These are phyloP conservation scores for Rhynchosporium secalis DNA, from an alignment of 2,329 filamentous ascomycete genomes.

Conservation along the genomic window DNA sequence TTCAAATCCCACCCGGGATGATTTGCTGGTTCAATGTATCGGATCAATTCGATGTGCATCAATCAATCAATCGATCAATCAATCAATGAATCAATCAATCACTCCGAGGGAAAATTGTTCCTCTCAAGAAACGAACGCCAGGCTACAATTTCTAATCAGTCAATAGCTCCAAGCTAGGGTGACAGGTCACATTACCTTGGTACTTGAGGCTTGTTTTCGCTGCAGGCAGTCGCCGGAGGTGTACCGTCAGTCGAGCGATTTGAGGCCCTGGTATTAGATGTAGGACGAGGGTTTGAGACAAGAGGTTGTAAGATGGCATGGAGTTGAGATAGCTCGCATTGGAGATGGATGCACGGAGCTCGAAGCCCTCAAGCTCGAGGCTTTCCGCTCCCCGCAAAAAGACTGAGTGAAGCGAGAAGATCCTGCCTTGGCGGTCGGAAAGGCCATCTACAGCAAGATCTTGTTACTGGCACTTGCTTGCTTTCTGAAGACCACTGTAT, in stretches of 20 bases:
- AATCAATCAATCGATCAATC: neutral
- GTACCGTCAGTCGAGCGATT: neutral
- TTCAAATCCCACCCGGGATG: neutral
- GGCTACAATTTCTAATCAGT: conserved; percentile 4
- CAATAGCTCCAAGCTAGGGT: conserved; percentile 4
- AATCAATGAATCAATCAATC: too few relatives aligned
- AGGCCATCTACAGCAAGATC: neutral
- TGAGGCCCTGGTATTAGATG: neutral
- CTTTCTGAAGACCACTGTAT: too few relatives aligned
- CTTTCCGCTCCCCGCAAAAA: neutral
- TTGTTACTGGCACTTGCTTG: too few relatives aligned
- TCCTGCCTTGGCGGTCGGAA: conserved; percentile 6
- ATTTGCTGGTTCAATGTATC: neutral
- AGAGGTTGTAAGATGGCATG: neutral
- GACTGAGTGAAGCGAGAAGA: neutral
- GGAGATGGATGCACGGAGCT: neutral
- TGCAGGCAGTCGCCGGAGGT: neutral
- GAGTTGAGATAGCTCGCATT: too few relatives aligned
- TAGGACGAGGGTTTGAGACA: neutral
- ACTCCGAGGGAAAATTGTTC: neutral
- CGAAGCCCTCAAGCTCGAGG: neutral
- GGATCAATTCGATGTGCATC: neutral
- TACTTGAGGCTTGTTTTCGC: neutral
- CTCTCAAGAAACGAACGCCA: neutral
- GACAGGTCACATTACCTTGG: conserved; percentile 20